These are phyloP conservation scores for Balamuthia mandrillaris DNA, from an alignment of 208 protist genomes.

Conservation along the genomic window DNA sequence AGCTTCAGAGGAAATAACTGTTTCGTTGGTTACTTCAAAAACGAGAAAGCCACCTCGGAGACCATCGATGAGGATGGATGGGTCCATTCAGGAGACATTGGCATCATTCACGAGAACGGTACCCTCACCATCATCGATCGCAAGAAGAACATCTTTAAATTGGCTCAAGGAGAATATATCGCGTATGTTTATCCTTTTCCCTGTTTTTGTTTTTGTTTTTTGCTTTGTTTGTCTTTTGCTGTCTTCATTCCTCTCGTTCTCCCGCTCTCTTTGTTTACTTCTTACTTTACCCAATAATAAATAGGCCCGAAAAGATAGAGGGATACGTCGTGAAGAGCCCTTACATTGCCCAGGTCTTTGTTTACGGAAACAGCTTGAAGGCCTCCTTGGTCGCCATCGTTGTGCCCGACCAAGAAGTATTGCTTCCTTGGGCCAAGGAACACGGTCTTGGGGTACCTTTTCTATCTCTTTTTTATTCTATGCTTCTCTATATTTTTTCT, in stretches of 20 bases:
- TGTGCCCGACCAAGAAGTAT: slow-evolving; percentile 61
- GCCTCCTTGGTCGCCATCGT: slow-evolving; percentile 67
- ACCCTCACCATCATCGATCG: slow-evolving; percentile 79
- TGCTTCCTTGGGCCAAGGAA: slow-evolving; percentile 39
- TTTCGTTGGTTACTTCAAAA: not conserved
- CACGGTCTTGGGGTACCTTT: not conserved
- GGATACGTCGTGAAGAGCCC: slow-evolving; percentile 42
- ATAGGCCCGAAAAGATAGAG: slow-evolving; percentile 66
- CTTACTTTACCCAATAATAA: not conserved
- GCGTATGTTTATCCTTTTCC: slow-evolving; percentile 26
- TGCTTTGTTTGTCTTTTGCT: not conserved
- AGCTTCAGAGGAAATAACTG: too few species aligned
- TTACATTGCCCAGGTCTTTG: slow-evolving; percentile 50
- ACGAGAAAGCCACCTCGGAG: slow-evolving; percentile 39
- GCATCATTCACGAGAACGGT: slow-evolving; percentile 56
- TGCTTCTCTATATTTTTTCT: not conserved
- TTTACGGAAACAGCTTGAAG: slow-evolving; percentile 45
- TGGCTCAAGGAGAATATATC: slow-evolving; percentile 80
- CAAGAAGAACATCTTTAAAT: slow-evolving; percentile 84
- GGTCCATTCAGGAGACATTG: slow-evolving; percentile 82
- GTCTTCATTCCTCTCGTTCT: not conserved
- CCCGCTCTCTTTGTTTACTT: not conserved
- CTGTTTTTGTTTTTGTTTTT: not conserved
- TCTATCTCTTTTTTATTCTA: too few species aligned
- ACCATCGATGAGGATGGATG: slow-evolving; percentile 73